phyloP scores from a whole-genome alignment of 1,284 basidiomycete genomes.

The Apiotrichum sp. region DNA sequence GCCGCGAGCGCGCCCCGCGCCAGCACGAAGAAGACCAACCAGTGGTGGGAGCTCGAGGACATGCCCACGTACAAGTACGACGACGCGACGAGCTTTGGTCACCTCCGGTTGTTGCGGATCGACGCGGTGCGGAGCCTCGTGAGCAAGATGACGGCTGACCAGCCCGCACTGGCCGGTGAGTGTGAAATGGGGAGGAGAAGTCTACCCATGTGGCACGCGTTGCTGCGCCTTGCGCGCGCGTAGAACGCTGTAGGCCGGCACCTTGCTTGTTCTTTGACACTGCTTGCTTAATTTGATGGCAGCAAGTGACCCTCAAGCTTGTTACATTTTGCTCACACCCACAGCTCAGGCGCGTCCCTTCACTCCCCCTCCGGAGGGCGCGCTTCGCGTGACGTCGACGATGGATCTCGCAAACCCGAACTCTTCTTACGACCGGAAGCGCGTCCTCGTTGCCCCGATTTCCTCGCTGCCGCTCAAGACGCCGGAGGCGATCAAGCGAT shows the following conservation, averaged over 20 bases:
- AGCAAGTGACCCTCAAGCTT: neutral
- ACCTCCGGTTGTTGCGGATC: slow-evolving; percentile 62
- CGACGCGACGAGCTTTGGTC: slow-evolving; percentile 58
- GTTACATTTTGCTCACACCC: slow-evolving; percentile 6
- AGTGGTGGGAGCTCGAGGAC: slow-evolving; percentile 24
- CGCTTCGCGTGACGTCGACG: slow-evolving; percentile 64
- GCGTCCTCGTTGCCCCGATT: slow-evolving; percentile 65
- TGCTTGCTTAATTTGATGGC: no score
- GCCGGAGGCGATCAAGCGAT: slow-evolving; percentile 61
- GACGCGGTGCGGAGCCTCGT: slow-evolving; percentile 65
- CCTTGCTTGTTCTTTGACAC: no score
- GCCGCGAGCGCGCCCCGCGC: neutral
- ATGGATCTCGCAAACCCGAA: slow-evolving; percentile 64
- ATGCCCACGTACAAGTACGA: slow-evolving; percentile 54
- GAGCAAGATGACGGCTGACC: slow-evolving; percentile 74
- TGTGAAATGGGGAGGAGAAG: slow-evolving; percentile 9
- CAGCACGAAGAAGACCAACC: neutral
- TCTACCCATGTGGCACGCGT: no score
- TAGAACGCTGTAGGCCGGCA: no score
- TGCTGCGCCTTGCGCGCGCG: no score
- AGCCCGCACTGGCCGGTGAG: slow-evolving; percentile 73
- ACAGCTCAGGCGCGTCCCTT: slow-evolving; percentile 71
- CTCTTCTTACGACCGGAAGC: slow-evolving; percentile 62
- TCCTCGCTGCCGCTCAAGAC: slow-evolving; percentile 60
- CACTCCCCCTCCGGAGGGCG: slow-evolving; percentile 53